Evolutionary conservation across 2,329 filamentous ascomycete genomes (phyloP).

Genomic region (Diplodia sapinea): DNA sequence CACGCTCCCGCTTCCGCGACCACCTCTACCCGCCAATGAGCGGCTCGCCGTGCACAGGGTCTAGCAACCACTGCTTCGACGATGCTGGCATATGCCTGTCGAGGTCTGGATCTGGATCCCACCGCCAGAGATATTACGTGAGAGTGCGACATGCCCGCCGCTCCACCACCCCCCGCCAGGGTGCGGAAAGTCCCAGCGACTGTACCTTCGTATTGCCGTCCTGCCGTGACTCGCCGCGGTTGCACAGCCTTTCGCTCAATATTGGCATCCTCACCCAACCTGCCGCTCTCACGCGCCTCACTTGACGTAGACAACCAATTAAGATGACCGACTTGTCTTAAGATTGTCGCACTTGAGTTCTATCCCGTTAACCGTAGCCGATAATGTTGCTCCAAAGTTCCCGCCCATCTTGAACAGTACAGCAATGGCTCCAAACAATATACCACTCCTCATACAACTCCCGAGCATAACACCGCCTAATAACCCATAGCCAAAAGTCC

Average conservation of each 20-base stretch:
- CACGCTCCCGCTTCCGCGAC: constrained; percentile 11
- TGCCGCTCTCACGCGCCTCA: background rate
- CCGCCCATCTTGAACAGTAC: constrained; percentile 21
- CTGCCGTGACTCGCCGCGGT: background rate
- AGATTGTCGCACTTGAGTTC: constrained; percentile 26
- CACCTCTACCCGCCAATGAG: constrained; percentile 8
- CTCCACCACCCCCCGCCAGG: background rate
- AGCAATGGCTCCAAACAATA: constrained; percentile 27
- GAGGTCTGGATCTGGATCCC: constrained; percentile 14
- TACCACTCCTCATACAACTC: constrained; percentile 26
- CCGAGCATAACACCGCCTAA: background rate
- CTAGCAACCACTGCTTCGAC: background rate
- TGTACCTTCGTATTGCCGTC: constrained; percentile 6
- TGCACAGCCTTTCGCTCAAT: background rate
- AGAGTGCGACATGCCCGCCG: background rate
- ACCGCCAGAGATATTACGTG: constrained; percentile 7
- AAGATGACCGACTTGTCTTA: constrained; percentile 25
- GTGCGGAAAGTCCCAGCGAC: background rate
- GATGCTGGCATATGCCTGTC: constrained; percentile 23
- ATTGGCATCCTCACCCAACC: background rate
- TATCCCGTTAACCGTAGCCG: constrained; percentile 24
- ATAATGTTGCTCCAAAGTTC: constrained; percentile 25
- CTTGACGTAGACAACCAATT: background rate
- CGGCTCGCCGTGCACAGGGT: background rate
- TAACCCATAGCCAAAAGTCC: background rate